These are phyloP conservation scores for Fusarium sp. DNA, from an alignment of 2,329 filamentous ascomycete species.

Conservation along the genomic window DNA sequence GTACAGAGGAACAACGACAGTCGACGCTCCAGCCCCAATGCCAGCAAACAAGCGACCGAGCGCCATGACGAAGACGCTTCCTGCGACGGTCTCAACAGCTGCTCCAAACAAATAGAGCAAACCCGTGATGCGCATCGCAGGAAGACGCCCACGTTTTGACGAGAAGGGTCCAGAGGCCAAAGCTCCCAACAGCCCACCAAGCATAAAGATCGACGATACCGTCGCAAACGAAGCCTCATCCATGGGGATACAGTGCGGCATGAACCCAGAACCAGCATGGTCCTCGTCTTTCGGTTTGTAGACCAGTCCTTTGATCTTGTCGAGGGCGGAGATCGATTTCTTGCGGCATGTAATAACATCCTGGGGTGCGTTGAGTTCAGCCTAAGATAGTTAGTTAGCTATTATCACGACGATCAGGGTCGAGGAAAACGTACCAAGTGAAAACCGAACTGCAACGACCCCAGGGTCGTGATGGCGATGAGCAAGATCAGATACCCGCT, in stretches of 20 bases:
- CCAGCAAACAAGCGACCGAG: slow-evolving; percentile 83
- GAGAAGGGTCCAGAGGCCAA: slow-evolving; percentile 82
- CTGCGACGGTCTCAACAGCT: slow-evolving; percentile 75
- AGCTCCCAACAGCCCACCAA: slow-evolving; percentile 87
- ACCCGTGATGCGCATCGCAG: slow-evolving; percentile 80
- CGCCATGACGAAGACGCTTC: slow-evolving; percentile 72
- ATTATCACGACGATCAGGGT: background rate
- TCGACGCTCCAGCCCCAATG: slow-evolving; percentile 84
- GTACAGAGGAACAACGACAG: slow-evolving; percentile 93
- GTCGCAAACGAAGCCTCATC: slow-evolving; percentile 81
- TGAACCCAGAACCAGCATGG: slow-evolving; percentile 42
- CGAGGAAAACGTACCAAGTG: slow-evolving; percentile 72
- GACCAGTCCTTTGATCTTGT: slow-evolving; percentile 43
- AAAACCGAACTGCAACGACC: slow-evolving; percentile 93
- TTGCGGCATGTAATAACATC: slow-evolving; percentile 89
- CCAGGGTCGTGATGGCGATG: slow-evolving; percentile 80
- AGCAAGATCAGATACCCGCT: slow-evolving; percentile 83
- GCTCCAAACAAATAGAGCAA: slow-evolving; percentile 81
- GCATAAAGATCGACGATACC: slow-evolving; percentile 88
- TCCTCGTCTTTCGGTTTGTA: slow-evolving; percentile 34
- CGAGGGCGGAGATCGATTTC: slow-evolving; percentile 50
- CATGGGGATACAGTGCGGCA: slow-evolving; percentile 90
- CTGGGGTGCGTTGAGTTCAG: slow-evolving; percentile 94
- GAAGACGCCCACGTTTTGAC: slow-evolving; percentile 77
- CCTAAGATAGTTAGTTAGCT: slow-evolving; percentile 53